These are phyloP conservation scores for Escovopsis sp. DNA, from an alignment of 2,329 filamentous ascomycete genomes.

Conservation along the genomic window DNA sequence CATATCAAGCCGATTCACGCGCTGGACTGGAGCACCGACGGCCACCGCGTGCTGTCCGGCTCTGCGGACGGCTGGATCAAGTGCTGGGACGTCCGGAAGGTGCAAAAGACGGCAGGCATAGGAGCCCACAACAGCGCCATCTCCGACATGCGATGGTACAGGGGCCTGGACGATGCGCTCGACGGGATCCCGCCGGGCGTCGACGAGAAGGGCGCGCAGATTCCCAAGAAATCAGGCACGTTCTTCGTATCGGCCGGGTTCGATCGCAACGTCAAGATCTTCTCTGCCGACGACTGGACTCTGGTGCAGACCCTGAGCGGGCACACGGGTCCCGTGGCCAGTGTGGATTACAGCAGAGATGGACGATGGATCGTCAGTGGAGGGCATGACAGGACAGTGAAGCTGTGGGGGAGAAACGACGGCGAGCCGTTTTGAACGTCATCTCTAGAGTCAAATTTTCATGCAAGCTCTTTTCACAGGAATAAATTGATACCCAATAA, in stretches of 20 bases:
- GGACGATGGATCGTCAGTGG: conserved; percentile 88
- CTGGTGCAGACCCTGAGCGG: conserved; percentile 76
- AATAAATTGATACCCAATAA: background rate
- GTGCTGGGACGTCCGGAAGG: conserved; percentile 92
- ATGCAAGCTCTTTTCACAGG: background rate
- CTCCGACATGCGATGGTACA: conserved; percentile 87
- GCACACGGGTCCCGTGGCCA: conserved; percentile 84
- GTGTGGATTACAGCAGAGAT: conserved; percentile 75
- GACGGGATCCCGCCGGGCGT: conserved; percentile 43
- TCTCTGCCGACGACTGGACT: conserved; percentile 92
- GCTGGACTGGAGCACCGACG: conserved; percentile 83
- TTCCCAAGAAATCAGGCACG: conserved; percentile 75
- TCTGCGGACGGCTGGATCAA: conserved; percentile 93
- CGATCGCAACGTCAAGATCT: conserved; percentile 89
- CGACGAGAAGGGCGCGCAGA: conserved; percentile 48
- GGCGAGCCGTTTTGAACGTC: conserved; percentile 27
- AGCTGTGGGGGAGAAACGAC: conserved; percentile 86
- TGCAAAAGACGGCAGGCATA: conserved; percentile 67
- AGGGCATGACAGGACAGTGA: conserved; percentile 87
- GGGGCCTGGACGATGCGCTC: conserved; percentile 63
- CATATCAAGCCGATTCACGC: conserved; percentile 86
- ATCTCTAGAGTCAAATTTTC: background rate
- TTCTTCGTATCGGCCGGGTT: conserved; percentile 88
- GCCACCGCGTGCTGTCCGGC: conserved; percentile 81
- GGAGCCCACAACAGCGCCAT: conserved; percentile 87